Conservation (phyloP, 169 alveolate species). For the Babesia bovis region DNA sequence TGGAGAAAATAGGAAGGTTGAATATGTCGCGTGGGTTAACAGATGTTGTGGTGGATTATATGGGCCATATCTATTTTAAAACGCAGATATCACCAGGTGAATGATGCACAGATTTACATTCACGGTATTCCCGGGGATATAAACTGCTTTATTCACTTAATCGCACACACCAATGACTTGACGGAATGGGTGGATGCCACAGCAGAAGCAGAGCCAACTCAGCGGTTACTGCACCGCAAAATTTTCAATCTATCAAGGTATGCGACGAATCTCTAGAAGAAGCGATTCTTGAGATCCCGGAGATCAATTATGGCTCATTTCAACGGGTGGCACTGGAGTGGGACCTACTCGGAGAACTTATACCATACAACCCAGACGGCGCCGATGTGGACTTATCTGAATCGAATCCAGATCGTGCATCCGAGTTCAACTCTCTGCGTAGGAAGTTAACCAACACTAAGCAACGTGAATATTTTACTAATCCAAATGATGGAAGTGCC, state of each 20-base stretch:
- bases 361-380: conserved; percentile 12
- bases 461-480: conserved; percentile 12
- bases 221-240: conserved; percentile 10
- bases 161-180: conserved; percentile 1
- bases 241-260: not conserved
- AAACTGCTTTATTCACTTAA: too few species aligned
- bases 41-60: too few species aligned
- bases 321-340: conserved; percentile 14
- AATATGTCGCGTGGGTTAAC: too few species aligned
- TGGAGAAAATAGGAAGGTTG: too few species aligned
- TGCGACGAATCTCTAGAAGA: conserved; percentile 18
- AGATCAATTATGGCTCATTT: conserved; percentile 10
- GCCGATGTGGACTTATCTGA: not conserved
- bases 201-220: not conserved
- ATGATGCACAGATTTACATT: too few species aligned
- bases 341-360: conserved; percentile 27
- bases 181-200: conserved; percentile 20
- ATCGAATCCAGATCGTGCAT: not conserved
- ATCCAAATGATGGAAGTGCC: conserved; percentile 1
- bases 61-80: too few species aligned
- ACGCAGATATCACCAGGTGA: too few species aligned
- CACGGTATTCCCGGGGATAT: too few species aligned
- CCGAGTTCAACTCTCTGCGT: conserved; percentile 4
- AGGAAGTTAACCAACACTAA: conserved; percentile 11
- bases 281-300: conserved; percentile 4